These are phyloP conservation scores for Rubroshorea leprosula DNA, from an alignment of 345 rosid genomes.

Conservation along the genomic window DNA sequence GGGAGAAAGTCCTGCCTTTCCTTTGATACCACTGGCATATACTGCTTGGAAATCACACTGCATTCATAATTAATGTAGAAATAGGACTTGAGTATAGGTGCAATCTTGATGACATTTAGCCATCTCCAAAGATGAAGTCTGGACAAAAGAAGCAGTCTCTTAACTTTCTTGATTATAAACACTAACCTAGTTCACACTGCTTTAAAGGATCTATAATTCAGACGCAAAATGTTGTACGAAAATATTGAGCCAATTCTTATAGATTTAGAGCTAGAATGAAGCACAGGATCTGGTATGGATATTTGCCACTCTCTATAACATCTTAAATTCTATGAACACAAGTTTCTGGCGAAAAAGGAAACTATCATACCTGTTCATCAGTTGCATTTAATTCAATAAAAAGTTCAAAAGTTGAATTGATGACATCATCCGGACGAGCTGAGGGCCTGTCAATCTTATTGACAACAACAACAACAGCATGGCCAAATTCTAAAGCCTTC, in stretches of 20 bases:
- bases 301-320: no score
- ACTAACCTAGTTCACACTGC: conserved; percentile 3
- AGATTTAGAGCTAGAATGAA: not conserved
- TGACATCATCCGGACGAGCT: conserved; percentile 90
- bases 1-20: conserved; percentile 86
- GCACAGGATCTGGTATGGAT: not conserved
- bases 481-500: conserved; percentile 97
- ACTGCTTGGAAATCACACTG: conserved; percentile 98
- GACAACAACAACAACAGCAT: conserved; percentile 90
- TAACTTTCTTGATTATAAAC: no score
- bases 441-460: conserved; percentile 95
- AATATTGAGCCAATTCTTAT: not conserved
- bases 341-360: no score
- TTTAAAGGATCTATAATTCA: not conserved
- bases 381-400: conserved; percentile 93
- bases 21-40: conserved; percentile 93
- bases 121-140: not conserved
- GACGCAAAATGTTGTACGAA: not conserved
- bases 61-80: conserved; percentile 15
- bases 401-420: conserved; percentile 93
- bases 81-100: conserved; percentile 6
- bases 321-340: not conserved
- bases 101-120: conserved; percentile 1
- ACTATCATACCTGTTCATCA: conserved; percentile 77
- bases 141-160: no score